Evolutionary conservation across 1,139 yeast species (phyloP), one percentile per base, ranked within the genome.

Genomic region (Suhomyces chickasaworum): DNA sequence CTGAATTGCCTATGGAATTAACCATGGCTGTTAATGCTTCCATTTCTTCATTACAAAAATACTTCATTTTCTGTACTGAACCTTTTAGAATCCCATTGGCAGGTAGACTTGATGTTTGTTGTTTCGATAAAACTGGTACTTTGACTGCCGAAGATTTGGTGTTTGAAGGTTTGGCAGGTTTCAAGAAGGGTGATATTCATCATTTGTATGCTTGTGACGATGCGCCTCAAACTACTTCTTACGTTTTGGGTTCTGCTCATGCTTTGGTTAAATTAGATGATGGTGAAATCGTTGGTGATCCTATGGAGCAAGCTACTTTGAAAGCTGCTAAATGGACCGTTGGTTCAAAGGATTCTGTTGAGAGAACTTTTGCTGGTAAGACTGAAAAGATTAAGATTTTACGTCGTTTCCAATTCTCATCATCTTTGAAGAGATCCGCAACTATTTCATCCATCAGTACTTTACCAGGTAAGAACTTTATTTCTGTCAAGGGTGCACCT

Each of bases 401-500:
- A 55, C 91, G 97, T 70, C 86, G 99, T 64, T 93, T 93, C 81
- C 98, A 93, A 70, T 93, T 93, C 65, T 89, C 97, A 39, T 91
- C 98, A 48, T 90, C 97, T 44, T 79, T 93, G 65, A 93, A 95
- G 68, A 85, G 99, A 70, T 91, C 98, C 9, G 81, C 97, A n/a
- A 80, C 95, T 39, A 81, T 93, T 57, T 87, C 97, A n/a, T 69
- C 73, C 38, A 71, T 83, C 43, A 77, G 74, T 53, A 70, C 81
- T 42, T 49, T 71, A 32, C 68, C 66, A n/a, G 74, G 74, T 41
- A 80, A 85, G 55, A 68, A 82, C 52, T 77, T 90, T 57, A 95
- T 91, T 42, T 86, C 97, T 56, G 96, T 86, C 38, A 95, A 95
- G 69, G 99, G 99, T 76, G 99, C 99, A 1, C 99, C 99, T n/a